These are phyloP conservation scores for Naumovozyma castellii DNA, from an alignment of 805 yeast species.

Conservation along the genomic window DNA sequence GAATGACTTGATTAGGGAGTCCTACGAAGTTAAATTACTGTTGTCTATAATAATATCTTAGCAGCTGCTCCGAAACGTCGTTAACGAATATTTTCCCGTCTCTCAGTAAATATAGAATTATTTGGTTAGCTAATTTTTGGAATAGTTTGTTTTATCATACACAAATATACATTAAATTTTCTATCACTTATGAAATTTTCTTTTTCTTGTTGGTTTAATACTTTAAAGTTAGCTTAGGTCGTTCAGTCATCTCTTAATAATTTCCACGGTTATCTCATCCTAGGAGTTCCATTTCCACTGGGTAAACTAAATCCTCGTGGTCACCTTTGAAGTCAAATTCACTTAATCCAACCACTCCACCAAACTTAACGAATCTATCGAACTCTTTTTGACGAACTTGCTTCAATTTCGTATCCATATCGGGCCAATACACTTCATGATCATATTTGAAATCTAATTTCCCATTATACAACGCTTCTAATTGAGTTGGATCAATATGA, in stretches of 20 bases:
- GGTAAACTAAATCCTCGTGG: slow-evolving; percentile 17
- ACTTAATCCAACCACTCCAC: slow-evolving; percentile 43
- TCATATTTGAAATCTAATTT: slow-evolving; percentile 41
- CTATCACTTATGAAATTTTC: background rate
- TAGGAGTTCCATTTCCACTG: slow-evolving; percentile 8
- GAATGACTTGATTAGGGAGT: too few relatives aligned
- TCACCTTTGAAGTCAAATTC: slow-evolving; percentile 42
- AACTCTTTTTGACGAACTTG: slow-evolving; percentile 32
- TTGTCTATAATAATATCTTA: too few relatives aligned
- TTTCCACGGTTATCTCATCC: background rate
- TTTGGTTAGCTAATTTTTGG: too few relatives aligned
- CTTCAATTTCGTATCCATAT: slow-evolving; percentile 37
- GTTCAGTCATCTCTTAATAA: background rate
- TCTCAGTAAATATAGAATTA: too few relatives aligned
- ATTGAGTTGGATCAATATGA: slow-evolving; percentile 43
- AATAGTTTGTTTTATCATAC: too few relatives aligned
- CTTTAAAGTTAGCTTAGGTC: background rate
- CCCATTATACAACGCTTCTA: slow-evolving; percentile 41
- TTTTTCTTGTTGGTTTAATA: background rate
- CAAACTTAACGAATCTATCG: slow-evolving; percentile 32
- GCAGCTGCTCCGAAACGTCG: too few relatives aligned
- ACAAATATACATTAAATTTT: background rate
- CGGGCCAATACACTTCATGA: slow-evolving; percentile 48
- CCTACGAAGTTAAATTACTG: too few relatives aligned
- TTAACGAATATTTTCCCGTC: too few relatives aligned